phyloP scores from a whole-genome alignment of 2,329 filamentous ascomycete genomes.

The Claviceps quebecensis region DNA sequence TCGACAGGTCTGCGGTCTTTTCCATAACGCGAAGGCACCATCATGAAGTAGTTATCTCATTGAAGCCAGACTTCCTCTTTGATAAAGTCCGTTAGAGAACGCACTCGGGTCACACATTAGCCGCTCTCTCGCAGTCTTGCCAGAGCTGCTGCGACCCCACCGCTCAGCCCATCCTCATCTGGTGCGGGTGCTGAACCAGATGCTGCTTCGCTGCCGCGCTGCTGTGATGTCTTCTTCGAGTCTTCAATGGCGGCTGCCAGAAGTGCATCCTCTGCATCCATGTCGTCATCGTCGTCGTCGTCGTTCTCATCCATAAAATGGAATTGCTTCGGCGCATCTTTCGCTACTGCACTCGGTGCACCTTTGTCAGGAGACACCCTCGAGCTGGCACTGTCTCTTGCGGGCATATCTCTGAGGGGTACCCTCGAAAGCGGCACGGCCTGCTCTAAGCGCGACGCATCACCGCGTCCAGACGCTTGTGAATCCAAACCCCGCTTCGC shows the following conservation, averaged over 20 bases:
- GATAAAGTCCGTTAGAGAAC: background rate
- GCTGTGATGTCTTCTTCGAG: slow-evolving; percentile 25
- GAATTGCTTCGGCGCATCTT: slow-evolving; percentile 17
- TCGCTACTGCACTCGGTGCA: slow-evolving; percentile 1
- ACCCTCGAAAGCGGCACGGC: slow-evolving; percentile 26
- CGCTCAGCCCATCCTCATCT: slow-evolving; percentile 27
- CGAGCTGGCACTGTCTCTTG: background rate
- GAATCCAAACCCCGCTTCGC: slow-evolving; percentile 29
- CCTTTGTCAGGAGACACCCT: slow-evolving; percentile 1
- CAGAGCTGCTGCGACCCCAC: slow-evolving; percentile 46
- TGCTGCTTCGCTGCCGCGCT: slow-evolving; percentile 13
- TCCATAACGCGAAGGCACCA: no score
- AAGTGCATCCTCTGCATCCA: slow-evolving; percentile 28
- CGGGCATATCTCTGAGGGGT: slow-evolving; percentile 26
- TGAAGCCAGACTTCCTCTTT: background rate
- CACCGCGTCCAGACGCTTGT: slow-evolving; percentile 9
- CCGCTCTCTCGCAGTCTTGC: slow-evolving; percentile 38
- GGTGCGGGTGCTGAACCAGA: slow-evolving; percentile 6
- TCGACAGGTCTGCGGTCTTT: no score
- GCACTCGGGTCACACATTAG: slow-evolving; percentile 4
- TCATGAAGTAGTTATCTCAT: no score
- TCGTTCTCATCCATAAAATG: slow-evolving; percentile 24
- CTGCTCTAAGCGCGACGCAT: slow-evolving; percentile 19
- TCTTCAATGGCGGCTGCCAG: slow-evolving; percentile 33
- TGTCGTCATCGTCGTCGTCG: slow-evolving; percentile 29